Conservation (phyloP, 2,329 filamentous ascomycete species). For the Xylariomycetidae sp. region DNA sequence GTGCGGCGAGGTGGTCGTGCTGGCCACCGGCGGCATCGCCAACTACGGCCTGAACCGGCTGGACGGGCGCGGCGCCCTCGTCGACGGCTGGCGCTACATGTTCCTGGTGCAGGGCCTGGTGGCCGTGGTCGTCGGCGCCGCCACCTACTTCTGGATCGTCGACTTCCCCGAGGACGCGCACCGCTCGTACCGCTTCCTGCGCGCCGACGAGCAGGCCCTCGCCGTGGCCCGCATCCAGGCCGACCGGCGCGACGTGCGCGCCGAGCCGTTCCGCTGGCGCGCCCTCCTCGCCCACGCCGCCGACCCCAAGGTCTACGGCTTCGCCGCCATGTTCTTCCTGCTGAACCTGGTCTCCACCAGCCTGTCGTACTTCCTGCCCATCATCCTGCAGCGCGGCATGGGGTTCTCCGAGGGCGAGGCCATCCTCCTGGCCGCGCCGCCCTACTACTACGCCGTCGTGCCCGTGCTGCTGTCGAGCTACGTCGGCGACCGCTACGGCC, state of each 20-base stretch:
- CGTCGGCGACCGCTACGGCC: constrained; percentile 53
- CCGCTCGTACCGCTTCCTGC: constrained; percentile 52
- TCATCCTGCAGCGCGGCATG: constrained; percentile 50
- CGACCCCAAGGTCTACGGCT: constrained; percentile 59
- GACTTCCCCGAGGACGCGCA: constrained; percentile 60
- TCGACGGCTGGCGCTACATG: constrained; percentile 65
- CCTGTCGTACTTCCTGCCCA: constrained; percentile 60
- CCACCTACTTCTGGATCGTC: constrained; percentile 65
- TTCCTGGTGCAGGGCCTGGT: constrained; percentile 61
- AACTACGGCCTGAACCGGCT: constrained; percentile 65
- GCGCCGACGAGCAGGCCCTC: constrained; percentile 46
- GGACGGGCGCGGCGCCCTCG: constrained; percentile 44
- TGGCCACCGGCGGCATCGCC: constrained; percentile 60
- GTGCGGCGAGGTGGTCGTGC: constrained; percentile 56
- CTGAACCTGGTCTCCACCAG: constrained; percentile 61
- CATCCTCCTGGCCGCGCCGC: constrained; percentile 59
- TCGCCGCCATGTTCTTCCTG: constrained; percentile 59
- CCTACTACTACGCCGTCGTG: constrained; percentile 61
- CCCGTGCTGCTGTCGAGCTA: constrained; percentile 58
- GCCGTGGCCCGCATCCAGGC: constrained; percentile 51
- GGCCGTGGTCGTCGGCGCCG: constrained; percentile 50
- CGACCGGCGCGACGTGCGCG: constrained; percentile 54
- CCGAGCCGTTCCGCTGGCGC: constrained; percentile 48
- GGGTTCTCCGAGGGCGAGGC: constrained; percentile 45
- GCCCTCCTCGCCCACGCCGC: constrained; percentile 50